Base-by-base conservation (phyloP, 116 monocot genomes). In the Papilionanthe hybrid region DNA sequence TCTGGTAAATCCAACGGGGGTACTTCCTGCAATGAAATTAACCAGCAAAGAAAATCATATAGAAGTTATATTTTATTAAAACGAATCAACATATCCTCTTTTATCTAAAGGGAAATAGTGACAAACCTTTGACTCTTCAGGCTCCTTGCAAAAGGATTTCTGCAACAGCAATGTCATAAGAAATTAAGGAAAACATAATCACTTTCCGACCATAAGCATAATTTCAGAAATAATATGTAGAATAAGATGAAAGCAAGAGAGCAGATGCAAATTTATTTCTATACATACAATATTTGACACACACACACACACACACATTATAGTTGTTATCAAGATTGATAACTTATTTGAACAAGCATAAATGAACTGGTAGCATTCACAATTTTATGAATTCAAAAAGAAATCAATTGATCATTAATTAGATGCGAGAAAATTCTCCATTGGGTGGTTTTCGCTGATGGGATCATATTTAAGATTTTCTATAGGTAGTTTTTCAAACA, bases 1-100 rank as follows among this genome's bases (percentile, higher is more conserved):
- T 99, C 99, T 78, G 90, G 81, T 42, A 88, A 76, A 87, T 99
- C 99, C 76, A 99, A 80, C 27, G 99, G 95, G 15, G 90, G 87
- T 37, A 99, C 95, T 76, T 93, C 95, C 99, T 99, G 86, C 83
- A 87, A 25, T 19, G 63, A 71, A 45, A 44, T 60, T 76, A 56
- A 48, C 9, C n/a, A 77, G 18, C 11, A 18, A 42, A 75, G 44
- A 73, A 72, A 72, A 42, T 10, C 43, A 42, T 6, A 72, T 41
- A 72, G 44, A 43, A 73, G 43, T 69, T 69, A 25, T 32, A 30
- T 32, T 29, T 69, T 17, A 69, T 69, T 8, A 69, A 22, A 69
- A 69, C 15, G 7, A 32, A 69, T 69, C 68, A 68, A 30, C 13
- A 68, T 68, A 68, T 29, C 2, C 30, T 68, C 68, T 32, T 68